These are phyloP conservation scores for Aspergillus ochraceus DNA, from an alignment of 2,329 filamentous ascomycete genomes.

Conservation along the genomic window DNA sequence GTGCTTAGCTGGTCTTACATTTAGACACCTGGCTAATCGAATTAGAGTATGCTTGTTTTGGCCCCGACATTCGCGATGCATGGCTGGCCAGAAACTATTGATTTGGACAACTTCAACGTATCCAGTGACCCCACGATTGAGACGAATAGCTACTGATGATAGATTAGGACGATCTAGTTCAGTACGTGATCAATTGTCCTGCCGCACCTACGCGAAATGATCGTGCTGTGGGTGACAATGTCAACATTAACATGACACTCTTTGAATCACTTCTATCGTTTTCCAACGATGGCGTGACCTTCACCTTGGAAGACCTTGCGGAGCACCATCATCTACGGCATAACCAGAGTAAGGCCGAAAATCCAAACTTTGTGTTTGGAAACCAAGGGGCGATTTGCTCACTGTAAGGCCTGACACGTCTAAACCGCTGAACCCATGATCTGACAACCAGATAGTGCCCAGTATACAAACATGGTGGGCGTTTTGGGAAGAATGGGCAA, in stretches of 20 bases:
- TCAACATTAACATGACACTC: constrained; percentile 1
- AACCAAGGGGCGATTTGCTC: constrained; percentile 6
- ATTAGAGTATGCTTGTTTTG: background rate
- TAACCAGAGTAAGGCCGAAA: constrained; percentile 1
- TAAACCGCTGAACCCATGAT: background rate
- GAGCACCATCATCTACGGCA: background rate
- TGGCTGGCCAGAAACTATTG: background rate
- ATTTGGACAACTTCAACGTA: background rate
- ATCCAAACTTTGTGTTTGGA: constrained; percentile 1
- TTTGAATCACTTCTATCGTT: constrained; percentile 1
- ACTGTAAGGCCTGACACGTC: background rate
- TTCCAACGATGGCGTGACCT: constrained; percentile 1
- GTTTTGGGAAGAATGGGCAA: background rate
- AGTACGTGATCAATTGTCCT: constrained; percentile 1
- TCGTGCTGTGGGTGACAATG: background rate
- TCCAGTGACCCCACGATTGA: background rate
- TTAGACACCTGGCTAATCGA: background rate
- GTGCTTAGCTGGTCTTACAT: background rate
- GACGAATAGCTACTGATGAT: background rate
- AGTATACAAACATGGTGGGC: constrained; percentile 6
- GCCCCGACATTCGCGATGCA: constrained; percentile 1
- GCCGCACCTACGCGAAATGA: constrained; percentile 1
- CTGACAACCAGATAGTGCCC: background rate
- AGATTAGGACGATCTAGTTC: background rate
- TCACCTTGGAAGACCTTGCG: background rate